Conservation (phyloP, 176 grass and related monocot genomes). For the Avena eriantha region DNA sequence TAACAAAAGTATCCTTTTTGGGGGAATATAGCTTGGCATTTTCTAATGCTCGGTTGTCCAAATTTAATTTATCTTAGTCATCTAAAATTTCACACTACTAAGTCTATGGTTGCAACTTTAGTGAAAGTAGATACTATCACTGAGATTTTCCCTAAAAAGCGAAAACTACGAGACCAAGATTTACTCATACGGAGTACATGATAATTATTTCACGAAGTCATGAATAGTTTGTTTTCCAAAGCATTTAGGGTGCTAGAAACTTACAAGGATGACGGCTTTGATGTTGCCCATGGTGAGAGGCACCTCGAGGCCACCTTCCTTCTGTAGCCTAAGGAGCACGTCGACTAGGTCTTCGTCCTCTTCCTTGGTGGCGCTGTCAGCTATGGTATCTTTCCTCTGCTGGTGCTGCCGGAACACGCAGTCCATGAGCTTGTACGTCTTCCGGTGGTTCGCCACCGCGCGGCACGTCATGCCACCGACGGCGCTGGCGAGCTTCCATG, state of each 20-base stretch:
- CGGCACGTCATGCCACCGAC: conserved; percentile 13
- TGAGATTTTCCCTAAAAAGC: neutral
- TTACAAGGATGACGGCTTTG: too few relatives aligned
- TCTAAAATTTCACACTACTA: neutral
- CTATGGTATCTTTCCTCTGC: neutral
- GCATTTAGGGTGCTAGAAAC: too few relatives aligned
- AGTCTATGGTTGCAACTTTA: neutral
- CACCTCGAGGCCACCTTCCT: too few relatives aligned
- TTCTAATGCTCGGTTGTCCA: neutral
- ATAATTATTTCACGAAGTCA: too few relatives aligned
- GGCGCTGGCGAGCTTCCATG: neutral
- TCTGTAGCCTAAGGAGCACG: conserved; percentile 24
- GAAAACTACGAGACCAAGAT: too few relatives aligned
- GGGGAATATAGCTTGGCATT: neutral
- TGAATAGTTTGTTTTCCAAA: too few relatives aligned
- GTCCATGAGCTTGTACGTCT: conserved; percentile 35
- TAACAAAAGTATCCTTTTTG: neutral
- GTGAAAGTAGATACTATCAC: neutral
- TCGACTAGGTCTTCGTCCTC: conserved; percentile 33
- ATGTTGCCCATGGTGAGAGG: too few relatives aligned
- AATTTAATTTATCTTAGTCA: neutral
- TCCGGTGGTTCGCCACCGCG: neutral
- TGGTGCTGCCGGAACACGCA: conserved; percentile 28
- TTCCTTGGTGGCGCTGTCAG: neutral
- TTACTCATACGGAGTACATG: too few relatives aligned